These are phyloP conservation scores for Thymus mandschuricus DNA, from an alignment of 257 asterid species.

Conservation along the genomic window DNA sequence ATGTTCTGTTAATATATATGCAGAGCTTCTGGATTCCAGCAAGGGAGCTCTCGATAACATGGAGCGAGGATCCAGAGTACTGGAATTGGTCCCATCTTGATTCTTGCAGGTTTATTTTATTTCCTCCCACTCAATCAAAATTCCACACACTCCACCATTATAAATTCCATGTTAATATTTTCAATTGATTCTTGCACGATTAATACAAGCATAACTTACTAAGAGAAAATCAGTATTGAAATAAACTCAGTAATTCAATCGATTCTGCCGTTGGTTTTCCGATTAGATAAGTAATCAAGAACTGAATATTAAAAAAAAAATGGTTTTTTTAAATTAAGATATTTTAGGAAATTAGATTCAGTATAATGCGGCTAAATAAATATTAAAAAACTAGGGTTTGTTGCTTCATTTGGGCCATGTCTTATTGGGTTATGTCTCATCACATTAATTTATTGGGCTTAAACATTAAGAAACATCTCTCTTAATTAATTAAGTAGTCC, in stretches of 20 bases:
- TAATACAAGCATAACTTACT: too few species aligned
- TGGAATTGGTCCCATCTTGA: constrained; percentile 12
- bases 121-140: too few species aligned
- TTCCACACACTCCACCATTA: too few species aligned
- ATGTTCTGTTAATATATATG: neutral
- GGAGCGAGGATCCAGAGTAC: constrained; percentile 22
- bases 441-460: neutral
- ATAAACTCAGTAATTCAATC: neutral
- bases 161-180: too few species aligned
- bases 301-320: too few species aligned
- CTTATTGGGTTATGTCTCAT: neutral
- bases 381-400: neutral
- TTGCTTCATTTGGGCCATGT: neutral
- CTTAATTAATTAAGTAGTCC: too few species aligned
- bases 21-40: constrained; percentile 28
- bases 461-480: neutral
- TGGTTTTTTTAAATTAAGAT: too few species aligned
- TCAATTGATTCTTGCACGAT: too few species aligned
- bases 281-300: neutral
- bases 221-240: too few species aligned
- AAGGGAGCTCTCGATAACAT: constrained; percentile 26
- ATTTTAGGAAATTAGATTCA: neutral
- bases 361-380: neutral
- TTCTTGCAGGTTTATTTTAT: constrained; percentile 7
- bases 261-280: neutral